Conservation (phyloP, 2,329 filamentous ascomycete species). For the Aspergillus tamarii region DNA sequence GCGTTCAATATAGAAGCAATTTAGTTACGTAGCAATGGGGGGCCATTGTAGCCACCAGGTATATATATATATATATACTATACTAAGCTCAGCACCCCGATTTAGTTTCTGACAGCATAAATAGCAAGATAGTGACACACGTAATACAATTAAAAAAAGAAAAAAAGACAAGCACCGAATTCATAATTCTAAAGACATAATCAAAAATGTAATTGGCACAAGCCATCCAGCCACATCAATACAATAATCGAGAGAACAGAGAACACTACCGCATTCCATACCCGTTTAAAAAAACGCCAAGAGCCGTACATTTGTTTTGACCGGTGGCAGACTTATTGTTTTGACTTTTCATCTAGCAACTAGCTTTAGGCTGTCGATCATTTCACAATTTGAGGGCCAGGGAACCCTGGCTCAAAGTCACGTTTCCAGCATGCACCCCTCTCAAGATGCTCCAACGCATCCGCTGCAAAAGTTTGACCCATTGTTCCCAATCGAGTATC, state of each 20-base stretch:
- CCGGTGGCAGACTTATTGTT: not conserved
- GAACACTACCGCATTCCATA: not conserved
- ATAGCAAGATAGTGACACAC: not conserved
- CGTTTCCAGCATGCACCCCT: constrained; percentile 5
- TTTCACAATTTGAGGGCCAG: constrained; percentile 2
- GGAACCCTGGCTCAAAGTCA: constrained; percentile 14
- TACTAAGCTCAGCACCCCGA: not conserved
- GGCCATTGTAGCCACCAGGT: not conserved
- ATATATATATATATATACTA: not conserved
- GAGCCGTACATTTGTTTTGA: not conserved
- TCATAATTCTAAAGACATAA: not conserved
- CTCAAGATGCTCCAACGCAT: not conserved
- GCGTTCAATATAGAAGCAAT: not conserved
- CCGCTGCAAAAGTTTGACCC: not conserved
- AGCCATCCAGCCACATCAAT: not conserved
- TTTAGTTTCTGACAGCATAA: not conserved
- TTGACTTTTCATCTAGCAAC: constrained; percentile 12
- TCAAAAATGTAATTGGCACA: not conserved
- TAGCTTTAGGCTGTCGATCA: constrained; percentile 21
- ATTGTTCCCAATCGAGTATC: not conserved
- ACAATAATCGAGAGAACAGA: not conserved
- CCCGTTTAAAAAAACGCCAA: not conserved
- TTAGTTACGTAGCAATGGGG: not conserved
- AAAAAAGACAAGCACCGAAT: not conserved
- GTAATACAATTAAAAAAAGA: not conserved